phyloP scores from a whole-genome alignment of 805 yeast species.

The Brettanomyces custersianus region DNA sequence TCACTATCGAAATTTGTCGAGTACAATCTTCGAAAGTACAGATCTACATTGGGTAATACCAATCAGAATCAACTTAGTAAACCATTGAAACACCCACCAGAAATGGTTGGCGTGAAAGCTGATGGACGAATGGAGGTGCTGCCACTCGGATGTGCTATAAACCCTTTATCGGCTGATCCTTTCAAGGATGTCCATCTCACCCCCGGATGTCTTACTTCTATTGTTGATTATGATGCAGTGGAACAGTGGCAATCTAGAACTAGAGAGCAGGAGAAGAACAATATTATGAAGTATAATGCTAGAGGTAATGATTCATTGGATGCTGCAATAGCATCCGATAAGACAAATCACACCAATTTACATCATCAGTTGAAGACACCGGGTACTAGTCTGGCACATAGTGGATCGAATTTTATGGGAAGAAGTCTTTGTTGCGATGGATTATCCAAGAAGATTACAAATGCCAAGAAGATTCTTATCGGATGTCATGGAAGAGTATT shows the following conservation, averaged over 20 bases:
- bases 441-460: conserved; percentile 19
- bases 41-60: conserved; percentile 26
- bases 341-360: conserved; percentile 4
- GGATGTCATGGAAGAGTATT: conserved; percentile 42
- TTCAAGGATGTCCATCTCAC: conserved; percentile 42
- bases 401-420: conserved; percentile 27
- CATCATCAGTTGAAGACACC: conserved; percentile 19
- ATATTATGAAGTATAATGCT: background rate
- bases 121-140: conserved; percentile 26
- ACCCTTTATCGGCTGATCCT: conserved; percentile 44
- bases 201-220: conserved; percentile 39
- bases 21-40: conserved; percentile 29
- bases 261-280: background rate
- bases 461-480: conserved; percentile 27
- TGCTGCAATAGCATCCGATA: background rate
- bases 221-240: conserved; percentile 18
- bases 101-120: conserved; percentile 22
- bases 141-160: conserved; percentile 44
- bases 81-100: conserved; percentile 27
- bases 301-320: background rate
- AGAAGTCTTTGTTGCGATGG: conserved; percentile 24
- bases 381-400: conserved; percentile 21
- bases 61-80: conserved; percentile 32
- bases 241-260: conserved; percentile 1
- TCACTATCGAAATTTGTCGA: conserved; percentile 43